Base-by-base conservation (phyloP, 2,329 filamentous ascomycete species). In the Huntiella decipiens region DNA sequence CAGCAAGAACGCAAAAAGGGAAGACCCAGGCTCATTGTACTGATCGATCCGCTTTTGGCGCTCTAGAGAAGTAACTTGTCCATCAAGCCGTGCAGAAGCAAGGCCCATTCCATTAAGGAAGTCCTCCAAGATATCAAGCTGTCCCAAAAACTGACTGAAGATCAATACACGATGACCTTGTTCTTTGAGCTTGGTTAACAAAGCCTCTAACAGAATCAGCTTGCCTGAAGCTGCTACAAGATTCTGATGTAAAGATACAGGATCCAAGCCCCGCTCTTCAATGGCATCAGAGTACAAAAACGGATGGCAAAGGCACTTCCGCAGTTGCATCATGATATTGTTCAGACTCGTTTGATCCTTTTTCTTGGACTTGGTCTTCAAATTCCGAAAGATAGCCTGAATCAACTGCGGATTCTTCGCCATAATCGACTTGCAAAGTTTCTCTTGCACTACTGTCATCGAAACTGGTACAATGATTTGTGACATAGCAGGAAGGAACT, bases 391-490 rank as follows among this genome's bases (percentile, higher is more conserved):
- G 39, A 98, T 85, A 0, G 87, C 75, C 53, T 79, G 80, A 57
- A 98, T 87, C 6, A 98, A 70, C 45, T 92, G 74, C 0, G 87
- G 82, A 51, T 92, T 94, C 60, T 92, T 91, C 11, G 82, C 76
- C 54, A 98, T 73, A 54, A 98, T 95, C 2, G 82, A 92, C 57
- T 87, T 91, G 64, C 91, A 94, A 0, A 98, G 70, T 57, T 85
- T 91, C 65, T 94, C 91, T 58, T 98, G 92, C 10, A 98, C 67
- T 11, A 85, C 69, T 1, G 83, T 87, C 87, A 96, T 95, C 2
- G 83, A 87, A n/a, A 98, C 79, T 0, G 91, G 91, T 4, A 98
- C 65, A 51, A 98, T 96, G 54, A 98, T 86, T 56, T 96, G 88
- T 1, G 82, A 80, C 74, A 98, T 86, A 0, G 88, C 79, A 1